Evolutionary conservation across 2,329 filamentous ascomycete genomes (phyloP).

Genomic region (Penicillium sp.): DNA sequence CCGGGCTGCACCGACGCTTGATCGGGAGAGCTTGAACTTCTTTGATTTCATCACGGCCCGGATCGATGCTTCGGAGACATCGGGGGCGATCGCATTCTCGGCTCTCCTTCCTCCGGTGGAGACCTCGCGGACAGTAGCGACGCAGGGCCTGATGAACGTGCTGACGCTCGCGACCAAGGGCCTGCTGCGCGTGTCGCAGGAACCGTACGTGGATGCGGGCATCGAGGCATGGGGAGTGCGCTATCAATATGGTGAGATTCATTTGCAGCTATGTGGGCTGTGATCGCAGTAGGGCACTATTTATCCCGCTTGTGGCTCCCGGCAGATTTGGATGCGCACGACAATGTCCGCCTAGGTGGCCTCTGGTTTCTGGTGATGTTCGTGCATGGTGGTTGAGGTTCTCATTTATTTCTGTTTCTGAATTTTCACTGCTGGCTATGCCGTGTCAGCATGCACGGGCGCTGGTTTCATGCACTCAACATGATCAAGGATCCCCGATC

Average conservation of each 20-base stretch:
- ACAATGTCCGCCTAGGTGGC: too few relatives aligned
- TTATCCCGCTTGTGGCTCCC: not conserved
- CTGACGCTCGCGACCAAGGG: constrained; percentile 67
- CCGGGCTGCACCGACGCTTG: constrained; percentile 47
- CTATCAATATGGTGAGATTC: constrained; percentile 33
- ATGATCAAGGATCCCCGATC: not conserved
- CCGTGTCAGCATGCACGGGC: not conserved
- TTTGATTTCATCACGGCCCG: constrained; percentile 56
- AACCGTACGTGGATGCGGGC: constrained; percentile 39
- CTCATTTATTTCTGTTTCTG: not conserved
- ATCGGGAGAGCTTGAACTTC: constrained; percentile 62
- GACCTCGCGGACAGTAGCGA: constrained; percentile 60
- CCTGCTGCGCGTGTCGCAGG: constrained; percentile 62
- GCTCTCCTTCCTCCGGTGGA: constrained; percentile 61
- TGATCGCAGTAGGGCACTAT: not conserved
- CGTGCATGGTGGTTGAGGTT: too few relatives aligned
- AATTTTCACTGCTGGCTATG: not conserved
- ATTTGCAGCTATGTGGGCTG: constrained; percentile 19
- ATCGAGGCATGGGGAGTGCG: constrained; percentile 17
- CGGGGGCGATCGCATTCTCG: constrained; percentile 60
- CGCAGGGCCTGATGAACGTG: constrained; percentile 73
- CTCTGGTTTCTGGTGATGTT: too few relatives aligned
- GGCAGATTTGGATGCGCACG: not conserved
- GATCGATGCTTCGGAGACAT: constrained; percentile 30
- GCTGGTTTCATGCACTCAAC: not conserved